Evolutionary conservation across 305 asterid genomes (phyloP).

Genomic region (Petunia hybrid): DNA sequence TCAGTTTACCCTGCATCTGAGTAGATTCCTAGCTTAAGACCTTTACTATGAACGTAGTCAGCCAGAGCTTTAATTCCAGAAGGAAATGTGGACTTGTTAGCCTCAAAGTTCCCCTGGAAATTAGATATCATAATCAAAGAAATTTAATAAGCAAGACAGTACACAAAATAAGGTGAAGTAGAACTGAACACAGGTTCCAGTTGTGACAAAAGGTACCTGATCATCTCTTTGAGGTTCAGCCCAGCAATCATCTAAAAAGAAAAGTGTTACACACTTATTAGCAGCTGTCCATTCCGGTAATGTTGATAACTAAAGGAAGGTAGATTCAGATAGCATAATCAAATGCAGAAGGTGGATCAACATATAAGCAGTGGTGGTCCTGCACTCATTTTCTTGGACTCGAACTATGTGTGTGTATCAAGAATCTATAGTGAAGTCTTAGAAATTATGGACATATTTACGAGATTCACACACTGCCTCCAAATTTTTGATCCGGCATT

Average conservation of each 20-base stretch:
- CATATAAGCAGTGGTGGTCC: neutral
- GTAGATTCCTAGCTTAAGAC: slow-evolving; percentile 91
- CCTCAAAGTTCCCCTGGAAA: slow-evolving; percentile 75
- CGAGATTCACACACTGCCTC: neutral
- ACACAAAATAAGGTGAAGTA: neutral
- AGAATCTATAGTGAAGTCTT: neutral
- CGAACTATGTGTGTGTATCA: too few species aligned
- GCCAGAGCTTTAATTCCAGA: slow-evolving; percentile 93
- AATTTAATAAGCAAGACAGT: slow-evolving; percentile 1
- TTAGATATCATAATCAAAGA: neutral
- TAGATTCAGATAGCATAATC: neutral
- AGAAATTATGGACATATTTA: neutral
- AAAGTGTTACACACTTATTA: neutral
- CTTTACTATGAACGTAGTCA: slow-evolving; percentile 86
- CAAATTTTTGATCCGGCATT: neutral
- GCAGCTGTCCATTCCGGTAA: neutral
- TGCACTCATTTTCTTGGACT: neutral
- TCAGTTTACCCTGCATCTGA: slow-evolving; percentile 82
- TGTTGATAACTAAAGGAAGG: neutral
- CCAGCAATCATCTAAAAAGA: slow-evolving; percentile 86
- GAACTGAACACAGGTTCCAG: neutral
- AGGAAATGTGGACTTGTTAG: slow-evolving; percentile 80
- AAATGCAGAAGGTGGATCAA: neutral
- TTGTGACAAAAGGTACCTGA: slow-evolving; percentile 45
- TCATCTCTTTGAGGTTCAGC: slow-evolving; percentile 68